A percentile compares a stretch with the other conserved stretches of the same genome.
phyloP scores from a whole-genome alignment of 306 rosid species.

The Dalbergia oliveri region DNA sequence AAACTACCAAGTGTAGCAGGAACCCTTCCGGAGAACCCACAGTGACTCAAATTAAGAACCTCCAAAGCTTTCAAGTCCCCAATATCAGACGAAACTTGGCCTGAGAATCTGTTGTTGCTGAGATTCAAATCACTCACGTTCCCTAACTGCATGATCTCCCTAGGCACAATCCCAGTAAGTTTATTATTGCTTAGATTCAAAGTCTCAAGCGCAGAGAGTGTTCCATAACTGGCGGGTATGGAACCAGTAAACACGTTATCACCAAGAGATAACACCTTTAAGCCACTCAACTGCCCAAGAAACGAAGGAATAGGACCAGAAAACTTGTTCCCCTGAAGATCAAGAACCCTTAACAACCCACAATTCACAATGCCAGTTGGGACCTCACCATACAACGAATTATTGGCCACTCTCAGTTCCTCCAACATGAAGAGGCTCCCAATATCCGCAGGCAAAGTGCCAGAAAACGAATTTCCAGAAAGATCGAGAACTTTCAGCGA shows the following conservation, averaged over 20 bases:
- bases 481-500: conserved; percentile 64
- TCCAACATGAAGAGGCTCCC: conserved; percentile 62
- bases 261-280: conserved; percentile 65
- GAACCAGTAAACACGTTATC: conserved; percentile 63
- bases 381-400: conserved; percentile 65
- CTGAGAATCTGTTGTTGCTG: conserved; percentile 70
- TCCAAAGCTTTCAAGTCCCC: conserved; percentile 66
- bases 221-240: conserved; percentile 63
- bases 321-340: conserved; percentile 67
- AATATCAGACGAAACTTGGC: conserved; percentile 50
- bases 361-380: conserved; percentile 68
- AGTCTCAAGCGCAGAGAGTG: conserved; percentile 57
- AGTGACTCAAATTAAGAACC: conserved; percentile 70
- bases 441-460: conserved; percentile 56
- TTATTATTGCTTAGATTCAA: conserved; percentile 70
- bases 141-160: conserved; percentile 59
- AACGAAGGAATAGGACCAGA: conserved; percentile 63
- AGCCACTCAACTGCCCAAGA: conserved; percentile 54
- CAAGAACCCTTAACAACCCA: conserved; percentile 60
- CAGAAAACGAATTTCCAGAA: conserved; percentile 74
- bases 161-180: conserved; percentile 64
- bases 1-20: conserved; percentile 68
- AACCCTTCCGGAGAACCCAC: conserved; percentile 73
- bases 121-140: conserved; percentile 75
- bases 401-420: conserved; percentile 59